These are phyloP conservation scores for Sporothrix luriei DNA, from an alignment of 2,329 filamentous ascomycete genomes.

Conservation along the genomic window DNA sequence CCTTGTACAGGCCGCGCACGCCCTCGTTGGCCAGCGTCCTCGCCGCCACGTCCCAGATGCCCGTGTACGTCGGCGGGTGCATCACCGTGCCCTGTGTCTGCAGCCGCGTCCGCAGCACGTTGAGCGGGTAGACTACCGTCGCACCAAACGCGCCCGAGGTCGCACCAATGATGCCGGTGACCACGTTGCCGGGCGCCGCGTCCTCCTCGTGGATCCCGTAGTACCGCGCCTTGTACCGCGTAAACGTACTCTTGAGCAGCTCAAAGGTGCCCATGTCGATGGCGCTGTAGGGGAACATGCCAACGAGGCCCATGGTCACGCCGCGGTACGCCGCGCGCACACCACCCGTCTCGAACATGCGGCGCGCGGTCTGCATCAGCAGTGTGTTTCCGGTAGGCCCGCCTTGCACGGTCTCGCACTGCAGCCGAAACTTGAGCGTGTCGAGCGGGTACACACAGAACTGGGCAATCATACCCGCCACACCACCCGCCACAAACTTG, in stretches of 20 bases:
- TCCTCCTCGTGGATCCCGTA: slow-evolving; percentile 80
- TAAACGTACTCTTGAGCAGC: slow-evolving; percentile 77
- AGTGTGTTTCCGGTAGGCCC: slow-evolving; percentile 82
- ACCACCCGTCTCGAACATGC: slow-evolving; percentile 80
- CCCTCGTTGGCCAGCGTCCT: slow-evolving; percentile 86
- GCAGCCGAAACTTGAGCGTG: slow-evolving; percentile 78
- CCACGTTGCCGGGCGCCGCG: slow-evolving; percentile 75
- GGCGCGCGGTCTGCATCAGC: slow-evolving; percentile 77
- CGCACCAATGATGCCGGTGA: slow-evolving; percentile 85
- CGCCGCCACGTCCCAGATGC: slow-evolving; percentile 83
- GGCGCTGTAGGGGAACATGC: slow-evolving; percentile 97
- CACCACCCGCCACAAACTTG: slow-evolving; percentile 86
- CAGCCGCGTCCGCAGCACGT: slow-evolving; percentile 85
- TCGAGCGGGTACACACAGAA: slow-evolving; percentile 95
- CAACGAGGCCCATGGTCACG: slow-evolving; percentile 87
- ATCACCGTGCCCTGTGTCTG: slow-evolving; percentile 94
- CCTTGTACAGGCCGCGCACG: slow-evolving; percentile 85
- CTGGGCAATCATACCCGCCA: slow-evolving; percentile 94
- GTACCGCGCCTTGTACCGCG: slow-evolving; percentile 68
- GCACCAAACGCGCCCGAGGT: slow-evolving; percentile 90
- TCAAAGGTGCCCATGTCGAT: slow-evolving; percentile 97
- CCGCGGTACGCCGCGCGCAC: slow-evolving; percentile 82
- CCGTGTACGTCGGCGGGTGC: slow-evolving; percentile 86
- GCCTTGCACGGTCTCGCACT: slow-evolving; percentile 88
- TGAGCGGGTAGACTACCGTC: slow-evolving; percentile 91